Base-by-base conservation (phyloP, 176 grass and related monocot genomes). In the Elaeis guineensis region DNA sequence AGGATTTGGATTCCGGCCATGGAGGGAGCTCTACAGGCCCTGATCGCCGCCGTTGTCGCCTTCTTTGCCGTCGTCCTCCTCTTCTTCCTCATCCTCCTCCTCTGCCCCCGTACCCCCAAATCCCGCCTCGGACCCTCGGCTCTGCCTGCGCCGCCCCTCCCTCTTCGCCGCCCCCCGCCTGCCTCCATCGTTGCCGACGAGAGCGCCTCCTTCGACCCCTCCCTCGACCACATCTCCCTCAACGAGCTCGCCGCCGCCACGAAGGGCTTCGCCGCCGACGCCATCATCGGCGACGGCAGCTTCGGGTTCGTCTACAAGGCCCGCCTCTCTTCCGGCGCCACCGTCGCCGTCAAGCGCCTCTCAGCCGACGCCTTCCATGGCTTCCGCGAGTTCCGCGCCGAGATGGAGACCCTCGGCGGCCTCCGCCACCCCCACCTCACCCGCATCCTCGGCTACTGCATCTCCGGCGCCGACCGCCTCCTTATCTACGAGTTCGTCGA, bases 271-370 rank as follows among this genome's bases (percentile, higher is more conserved):
- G 70, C 77, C 16, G 56, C 83, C 4, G 86, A 90, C 32, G 79
- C 82, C 26, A 95, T 87, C 66, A 84, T 96, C 68, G 91, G 91
- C 0, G 91, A 96, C 76, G 91, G 86, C 8, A 80, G 86, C 76
- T 96, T 90, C 69, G 83, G 91, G 54, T 90, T 96, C 75, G 91
- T 96, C 24, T 96, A 96, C 75, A 82, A 85, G 64, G 91, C 91
- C 18, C 74, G 69, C 32, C 75, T 96, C 1, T 64, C 80, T 0
- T 69, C 48, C 29, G 80, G 80, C 49, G 35, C 20, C 15, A 75
- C 57, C 5, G 83, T 89, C 5, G 91, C 86, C 4, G 86, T 96
- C 1, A 96, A 96, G 72, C 72, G 89, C 0, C 65, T 92, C 7
- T 82, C 80, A 1, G 28, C 68, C 1, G 86, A 96, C 67, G 74